phyloP scores from a whole-genome alignment of 176 grass and related monocot species.

The Zizania latifolia region DNA sequence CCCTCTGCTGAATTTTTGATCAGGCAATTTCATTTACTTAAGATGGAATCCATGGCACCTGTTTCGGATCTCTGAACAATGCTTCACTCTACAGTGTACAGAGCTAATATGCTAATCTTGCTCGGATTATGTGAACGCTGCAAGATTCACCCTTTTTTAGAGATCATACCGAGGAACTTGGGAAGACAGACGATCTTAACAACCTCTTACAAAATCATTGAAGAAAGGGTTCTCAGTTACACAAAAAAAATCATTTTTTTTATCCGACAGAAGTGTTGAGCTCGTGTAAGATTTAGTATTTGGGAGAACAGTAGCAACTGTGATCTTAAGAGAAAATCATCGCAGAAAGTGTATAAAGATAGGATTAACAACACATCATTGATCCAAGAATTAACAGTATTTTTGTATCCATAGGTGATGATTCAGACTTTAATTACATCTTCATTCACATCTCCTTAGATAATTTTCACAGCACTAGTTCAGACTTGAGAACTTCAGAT shows the following conservation, averaged over 20 bases:
- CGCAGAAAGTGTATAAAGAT: background rate
- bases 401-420: background rate
- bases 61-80: background rate
- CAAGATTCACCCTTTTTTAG: too few relatives aligned
- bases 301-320: too few relatives aligned
- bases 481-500: too few relatives aligned
- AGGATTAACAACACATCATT: background rate
- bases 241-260: too few relatives aligned
- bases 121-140: too few relatives aligned
- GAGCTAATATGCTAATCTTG: too few relatives aligned
- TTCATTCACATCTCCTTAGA: background rate
- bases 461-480: background rate
- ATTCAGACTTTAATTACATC: background rate
- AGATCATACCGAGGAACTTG: too few relatives aligned
- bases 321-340: background rate
- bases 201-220: too few relatives aligned
- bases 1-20: background rate
- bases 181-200: too few relatives aligned
- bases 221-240: too few relatives aligned
- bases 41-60: background rate
- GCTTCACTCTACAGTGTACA: background rate
- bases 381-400: slow-evolving; percentile 2
- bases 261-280: too few relatives aligned
- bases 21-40: background rate
- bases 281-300: too few relatives aligned